Conservation (phyloP, 2,329 filamentous ascomycete genomes). For the Hortaea sp. region DNA sequence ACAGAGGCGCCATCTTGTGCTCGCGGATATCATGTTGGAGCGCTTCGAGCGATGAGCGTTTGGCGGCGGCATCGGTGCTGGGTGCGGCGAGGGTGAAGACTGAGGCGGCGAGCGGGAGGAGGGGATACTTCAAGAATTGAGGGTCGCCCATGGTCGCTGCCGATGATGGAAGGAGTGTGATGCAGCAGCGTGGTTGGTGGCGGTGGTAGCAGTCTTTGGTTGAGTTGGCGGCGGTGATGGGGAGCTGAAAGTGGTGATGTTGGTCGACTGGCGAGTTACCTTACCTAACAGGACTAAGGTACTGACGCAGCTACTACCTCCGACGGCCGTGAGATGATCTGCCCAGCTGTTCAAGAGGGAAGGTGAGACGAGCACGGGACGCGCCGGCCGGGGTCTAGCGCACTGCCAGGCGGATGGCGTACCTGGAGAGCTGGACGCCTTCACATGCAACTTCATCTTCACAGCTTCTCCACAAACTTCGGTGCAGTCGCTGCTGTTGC, state of each 20-base stretch:
- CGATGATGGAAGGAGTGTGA: not conserved
- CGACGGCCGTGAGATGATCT: too few species aligned
- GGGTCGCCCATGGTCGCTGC: constrained; percentile 56
- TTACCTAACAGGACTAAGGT: too few species aligned
- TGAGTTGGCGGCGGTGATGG: not conserved
- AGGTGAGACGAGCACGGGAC: too few species aligned
- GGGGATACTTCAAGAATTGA: constrained; percentile 75
- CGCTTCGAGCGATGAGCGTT: constrained; percentile 61
- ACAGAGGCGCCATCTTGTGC: constrained; percentile 77
- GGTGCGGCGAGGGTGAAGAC: constrained; percentile 81
- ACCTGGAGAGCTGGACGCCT: too few species aligned
- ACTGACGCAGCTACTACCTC: too few species aligned
- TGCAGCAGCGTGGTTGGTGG: not conserved
- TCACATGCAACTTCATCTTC: not conserved
- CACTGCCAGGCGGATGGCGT: too few species aligned
- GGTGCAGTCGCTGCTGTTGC: not conserved
- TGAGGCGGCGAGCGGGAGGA: constrained; percentile 71
- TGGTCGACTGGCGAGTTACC: not conserved
- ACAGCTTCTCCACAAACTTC: not conserved
- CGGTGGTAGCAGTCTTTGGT: not conserved
- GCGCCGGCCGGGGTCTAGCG: too few species aligned
- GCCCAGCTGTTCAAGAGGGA: too few species aligned
- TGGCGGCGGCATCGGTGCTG: constrained; percentile 54
- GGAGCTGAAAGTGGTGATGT: not conserved
- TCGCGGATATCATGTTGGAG: constrained; percentile 74